Percentiles rank a stretch among this genome's conserved stretches.
phyloP scores from a whole-genome alignment of 129 eudicot genomes.

The Silybum marianum region DNA sequence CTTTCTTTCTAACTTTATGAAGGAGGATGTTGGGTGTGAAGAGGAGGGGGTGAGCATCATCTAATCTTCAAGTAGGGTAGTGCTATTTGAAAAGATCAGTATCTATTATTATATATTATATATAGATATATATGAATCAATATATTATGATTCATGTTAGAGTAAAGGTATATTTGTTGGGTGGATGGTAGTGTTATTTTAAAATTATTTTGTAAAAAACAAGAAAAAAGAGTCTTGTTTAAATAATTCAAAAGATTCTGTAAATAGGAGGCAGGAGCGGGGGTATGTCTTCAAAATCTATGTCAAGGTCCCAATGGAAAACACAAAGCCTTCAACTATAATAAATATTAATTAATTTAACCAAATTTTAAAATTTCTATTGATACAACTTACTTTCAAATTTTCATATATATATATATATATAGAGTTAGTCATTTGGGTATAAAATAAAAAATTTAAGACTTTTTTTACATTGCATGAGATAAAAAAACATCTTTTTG shows the following conservation, averaged over 20 bases:
- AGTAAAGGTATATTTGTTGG: constrained; percentile 6
- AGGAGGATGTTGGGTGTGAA: constrained; percentile 22
- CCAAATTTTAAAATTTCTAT: too few species aligned
- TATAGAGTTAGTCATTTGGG: too few species aligned
- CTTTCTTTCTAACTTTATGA: constrained; percentile 21
- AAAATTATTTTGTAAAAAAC: constrained; percentile 1
- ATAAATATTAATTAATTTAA: too few species aligned
- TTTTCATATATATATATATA: too few species aligned
- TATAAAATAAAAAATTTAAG: too few species aligned
- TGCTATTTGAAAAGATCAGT: neutral
- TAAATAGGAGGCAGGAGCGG: neutral
- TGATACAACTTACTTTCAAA: too few species aligned
- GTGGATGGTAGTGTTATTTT: constrained; percentile 2
- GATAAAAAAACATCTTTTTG: too few species aligned
- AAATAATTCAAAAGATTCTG: constrained; percentile 19
- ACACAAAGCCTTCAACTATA: neutral
- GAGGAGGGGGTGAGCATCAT: neutral
- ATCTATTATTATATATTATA: neutral
- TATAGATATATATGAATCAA: too few species aligned
- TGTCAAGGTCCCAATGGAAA: neutral
- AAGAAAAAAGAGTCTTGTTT: constrained; percentile 20
- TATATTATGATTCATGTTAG: neutral
- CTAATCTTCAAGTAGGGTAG: constrained; percentile 17
- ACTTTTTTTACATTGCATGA: too few species aligned
- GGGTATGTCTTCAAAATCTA: constrained; percentile 3